Evolutionary conservation across 306 rosid genomes (phyloP).

Genomic region (Mimosa bimucronata): DNA sequence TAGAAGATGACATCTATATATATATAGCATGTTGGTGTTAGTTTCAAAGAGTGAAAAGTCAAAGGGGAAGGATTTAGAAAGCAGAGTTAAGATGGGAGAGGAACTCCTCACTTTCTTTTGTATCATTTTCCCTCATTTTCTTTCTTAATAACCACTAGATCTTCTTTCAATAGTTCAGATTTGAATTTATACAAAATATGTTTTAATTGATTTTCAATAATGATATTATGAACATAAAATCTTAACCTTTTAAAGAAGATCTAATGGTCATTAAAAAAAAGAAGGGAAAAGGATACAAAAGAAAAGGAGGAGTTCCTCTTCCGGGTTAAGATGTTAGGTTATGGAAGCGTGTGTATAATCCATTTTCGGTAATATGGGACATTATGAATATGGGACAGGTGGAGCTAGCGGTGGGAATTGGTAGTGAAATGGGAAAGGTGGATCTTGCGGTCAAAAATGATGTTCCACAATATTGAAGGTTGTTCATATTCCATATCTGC

Average conservation of each 20-base stretch:
- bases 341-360: background rate
- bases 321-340: background rate
- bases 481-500: background rate
- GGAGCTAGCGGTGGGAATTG: background rate
- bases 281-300: too few relatives aligned
- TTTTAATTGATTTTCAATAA: too few relatives aligned
- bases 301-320: too few relatives aligned
- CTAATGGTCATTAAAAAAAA: too few relatives aligned
- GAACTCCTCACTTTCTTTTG: too few relatives aligned
- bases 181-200: too few relatives aligned
- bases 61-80: background rate
- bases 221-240: too few relatives aligned
- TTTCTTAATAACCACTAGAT: too few relatives aligned
- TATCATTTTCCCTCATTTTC: too few relatives aligned
- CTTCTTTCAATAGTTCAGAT: too few relatives aligned
- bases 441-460: background rate
- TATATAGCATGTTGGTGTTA: background rate
- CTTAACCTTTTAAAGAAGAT: too few relatives aligned
- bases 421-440: background rate
- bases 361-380: background rate
- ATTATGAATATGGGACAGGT: background rate
- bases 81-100: slow-evolving; percentile 4
- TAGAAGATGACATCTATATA: background rate
- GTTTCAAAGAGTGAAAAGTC: background rate
- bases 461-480: background rate